These are phyloP conservation scores for Globisporangium recalcitrans DNA, from an alignment of 352 stramenopile species.

Conservation along the genomic window DNA sequence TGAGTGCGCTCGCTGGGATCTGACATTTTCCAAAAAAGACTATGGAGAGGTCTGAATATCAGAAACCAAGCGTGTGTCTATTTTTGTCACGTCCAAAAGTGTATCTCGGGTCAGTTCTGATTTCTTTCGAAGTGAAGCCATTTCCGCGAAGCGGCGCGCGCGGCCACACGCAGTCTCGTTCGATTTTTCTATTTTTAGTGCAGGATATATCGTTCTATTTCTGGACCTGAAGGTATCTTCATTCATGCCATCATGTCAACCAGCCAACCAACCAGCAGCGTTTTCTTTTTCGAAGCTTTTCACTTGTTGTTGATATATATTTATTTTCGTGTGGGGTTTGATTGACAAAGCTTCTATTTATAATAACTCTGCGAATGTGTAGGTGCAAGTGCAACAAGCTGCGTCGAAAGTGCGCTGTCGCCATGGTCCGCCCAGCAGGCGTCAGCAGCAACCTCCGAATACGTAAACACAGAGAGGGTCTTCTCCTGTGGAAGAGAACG, in stretches of 20 bases:
- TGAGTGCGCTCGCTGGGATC: not conserved
- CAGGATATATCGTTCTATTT: not conserved
- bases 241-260: not conserved
- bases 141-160: not conserved
- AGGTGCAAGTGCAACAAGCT: not conserved
- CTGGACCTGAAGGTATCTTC: not conserved
- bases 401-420: not conserved
- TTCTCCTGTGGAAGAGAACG: not conserved
- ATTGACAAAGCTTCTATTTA: not conserved
- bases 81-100: not conserved
- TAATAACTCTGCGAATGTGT: not conserved
- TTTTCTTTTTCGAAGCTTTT: not conserved
- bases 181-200: not conserved
- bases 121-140: slow-evolving; percentile 1
- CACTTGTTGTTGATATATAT: not conserved
- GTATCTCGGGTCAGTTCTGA: not conserved
- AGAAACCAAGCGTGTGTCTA: not conserved
- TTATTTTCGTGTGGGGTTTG: not conserved
- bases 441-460: not conserved
- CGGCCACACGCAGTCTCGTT: no score
- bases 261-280: not conserved
- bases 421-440: not conserved
- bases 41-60: not conserved
- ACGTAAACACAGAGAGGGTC: not conserved
- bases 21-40: not conserved